phyloP scores from a whole-genome alignment of 345 rosid genomes.

The Pistacia integerrima region DNA sequence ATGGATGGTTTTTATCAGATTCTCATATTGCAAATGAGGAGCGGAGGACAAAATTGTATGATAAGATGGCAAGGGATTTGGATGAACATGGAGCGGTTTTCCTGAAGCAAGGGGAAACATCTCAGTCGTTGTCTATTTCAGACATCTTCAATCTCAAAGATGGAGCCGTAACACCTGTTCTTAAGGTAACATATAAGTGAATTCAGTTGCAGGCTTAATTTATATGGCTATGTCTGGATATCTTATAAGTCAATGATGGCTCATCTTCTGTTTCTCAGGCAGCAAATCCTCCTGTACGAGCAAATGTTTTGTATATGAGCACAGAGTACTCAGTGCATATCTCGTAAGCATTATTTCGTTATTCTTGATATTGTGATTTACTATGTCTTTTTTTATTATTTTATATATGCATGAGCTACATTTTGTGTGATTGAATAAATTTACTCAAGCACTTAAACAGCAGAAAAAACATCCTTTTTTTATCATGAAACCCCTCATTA shows the following conservation, averaged over 20 bases:
- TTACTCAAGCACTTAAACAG: background rate
- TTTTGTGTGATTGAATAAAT: background rate
- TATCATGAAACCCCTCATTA: background rate
- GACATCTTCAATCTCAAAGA: slow-evolving; percentile 69
- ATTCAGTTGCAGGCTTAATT: background rate
- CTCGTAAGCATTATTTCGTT: slow-evolving; percentile 59
- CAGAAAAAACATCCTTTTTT: background rate
- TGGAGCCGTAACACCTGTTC: slow-evolving; percentile 67
- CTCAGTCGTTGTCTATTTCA: slow-evolving; percentile 81
- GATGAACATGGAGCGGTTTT: slow-evolving; percentile 70
- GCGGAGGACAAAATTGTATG: slow-evolving; percentile 61
- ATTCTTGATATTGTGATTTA: slow-evolving; percentile 7
- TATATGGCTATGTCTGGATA: background rate
- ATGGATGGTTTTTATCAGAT: slow-evolving; percentile 36
- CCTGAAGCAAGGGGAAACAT: slow-evolving; percentile 85
- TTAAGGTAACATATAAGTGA: slow-evolving; percentile 49
- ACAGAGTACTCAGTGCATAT: slow-evolving; percentile 67
- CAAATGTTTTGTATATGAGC: slow-evolving; percentile 76
- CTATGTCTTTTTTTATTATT: background rate
- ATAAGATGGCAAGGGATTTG: slow-evolving; percentile 79
- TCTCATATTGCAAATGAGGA: slow-evolving; percentile 41
- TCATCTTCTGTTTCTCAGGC: slow-evolving; percentile 42
- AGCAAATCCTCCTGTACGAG: slow-evolving; percentile 90
- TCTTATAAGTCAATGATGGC: slow-evolving; percentile 7
- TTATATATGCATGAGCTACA: background rate